A percentile compares a stretch with the other conserved stretches of the same genome.
Evolutionary conservation across 140 eudicot species (phyloP).

Genomic region (Eryngium alpinum): DNA sequence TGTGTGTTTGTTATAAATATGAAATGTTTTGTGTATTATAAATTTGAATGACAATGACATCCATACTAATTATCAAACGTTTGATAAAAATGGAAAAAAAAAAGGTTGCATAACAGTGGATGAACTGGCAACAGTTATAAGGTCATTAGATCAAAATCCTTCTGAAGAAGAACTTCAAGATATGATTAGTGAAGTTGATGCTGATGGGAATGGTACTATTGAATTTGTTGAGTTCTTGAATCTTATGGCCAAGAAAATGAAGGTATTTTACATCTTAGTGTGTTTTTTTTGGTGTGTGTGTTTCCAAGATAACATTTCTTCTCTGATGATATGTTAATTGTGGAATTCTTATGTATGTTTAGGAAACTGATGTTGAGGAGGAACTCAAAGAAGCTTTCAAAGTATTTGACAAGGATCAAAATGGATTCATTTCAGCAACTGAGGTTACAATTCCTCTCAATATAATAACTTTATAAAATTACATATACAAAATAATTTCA

Average conservation of each 20-base stretch:
- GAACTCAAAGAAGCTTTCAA: constrained; percentile 68
- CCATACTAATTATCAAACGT: too few species aligned
- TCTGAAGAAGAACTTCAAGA: constrained; percentile 44
- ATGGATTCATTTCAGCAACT: constrained; percentile 49
- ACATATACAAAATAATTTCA: too few species aligned
- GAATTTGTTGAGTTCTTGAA: constrained; percentile 47
- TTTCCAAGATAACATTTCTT: not conserved
- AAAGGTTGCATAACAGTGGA: constrained; percentile 52
- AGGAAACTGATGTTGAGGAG: constrained; percentile 59
- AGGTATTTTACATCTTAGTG: not conserved
- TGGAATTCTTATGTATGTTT: too few species aligned
- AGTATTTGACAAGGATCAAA: constrained; percentile 66
- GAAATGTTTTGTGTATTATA: not conserved
- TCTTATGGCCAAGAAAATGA: constrained; percentile 49
- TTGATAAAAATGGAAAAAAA: not conserved
- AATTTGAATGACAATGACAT: not conserved
- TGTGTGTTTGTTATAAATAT: not conserved
- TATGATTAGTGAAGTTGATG: constrained; percentile 46
- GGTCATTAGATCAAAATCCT: constrained; percentile 53
- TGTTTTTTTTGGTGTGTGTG: not conserved
- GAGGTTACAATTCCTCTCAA: constrained; percentile 20
- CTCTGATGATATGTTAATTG: too few species aligned
- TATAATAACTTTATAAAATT: too few species aligned
- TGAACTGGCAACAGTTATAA: constrained; percentile 45
- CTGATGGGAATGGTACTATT: constrained; percentile 48